Conservation (phyloP, 139 green algal genomes). For the Tetradesmus obliquus region DNA sequence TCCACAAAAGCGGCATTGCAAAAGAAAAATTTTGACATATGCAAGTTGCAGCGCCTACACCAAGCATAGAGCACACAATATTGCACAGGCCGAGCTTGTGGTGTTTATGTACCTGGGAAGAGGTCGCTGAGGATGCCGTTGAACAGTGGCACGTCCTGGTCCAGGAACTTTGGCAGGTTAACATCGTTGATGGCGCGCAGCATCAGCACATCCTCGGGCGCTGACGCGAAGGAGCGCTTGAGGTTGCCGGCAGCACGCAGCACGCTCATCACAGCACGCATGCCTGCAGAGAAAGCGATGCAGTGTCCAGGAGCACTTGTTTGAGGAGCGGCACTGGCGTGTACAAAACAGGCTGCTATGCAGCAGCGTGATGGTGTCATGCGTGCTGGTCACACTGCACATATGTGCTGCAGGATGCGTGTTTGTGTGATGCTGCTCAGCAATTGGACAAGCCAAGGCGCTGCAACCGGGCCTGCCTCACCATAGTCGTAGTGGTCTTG, state of each 20-base stretch:
- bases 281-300: slow-evolving; percentile 48
- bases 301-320: neutral
- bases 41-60: too few relatives aligned
- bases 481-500: slow-evolving; percentile 89
- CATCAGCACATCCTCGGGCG: slow-evolving; percentile 79
- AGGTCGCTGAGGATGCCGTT: slow-evolving; percentile 82
- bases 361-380: neutral
- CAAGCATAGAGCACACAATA: neutral
- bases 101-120: slow-evolving; percentile 66
- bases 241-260: slow-evolving; percentile 75
- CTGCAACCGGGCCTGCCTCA: neutral
- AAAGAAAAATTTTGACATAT: too few relatives aligned
- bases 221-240: slow-evolving; percentile 59
- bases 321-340: neutral
- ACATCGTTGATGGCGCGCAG: slow-evolving; percentile 84
- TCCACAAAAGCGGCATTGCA: too few relatives aligned
- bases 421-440: neutral
- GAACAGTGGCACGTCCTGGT: slow-evolving; percentile 89
- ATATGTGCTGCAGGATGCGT: neutral
- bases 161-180: slow-evolving; percentile 90
- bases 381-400: neutral
- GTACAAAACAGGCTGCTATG: neutral
- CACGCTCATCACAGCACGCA: slow-evolving; percentile 84
- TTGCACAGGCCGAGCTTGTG: neutral
- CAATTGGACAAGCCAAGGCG: neutral